phyloP scores from a whole-genome alignment of 306 rosid species.

The Quercus variabilis region DNA sequence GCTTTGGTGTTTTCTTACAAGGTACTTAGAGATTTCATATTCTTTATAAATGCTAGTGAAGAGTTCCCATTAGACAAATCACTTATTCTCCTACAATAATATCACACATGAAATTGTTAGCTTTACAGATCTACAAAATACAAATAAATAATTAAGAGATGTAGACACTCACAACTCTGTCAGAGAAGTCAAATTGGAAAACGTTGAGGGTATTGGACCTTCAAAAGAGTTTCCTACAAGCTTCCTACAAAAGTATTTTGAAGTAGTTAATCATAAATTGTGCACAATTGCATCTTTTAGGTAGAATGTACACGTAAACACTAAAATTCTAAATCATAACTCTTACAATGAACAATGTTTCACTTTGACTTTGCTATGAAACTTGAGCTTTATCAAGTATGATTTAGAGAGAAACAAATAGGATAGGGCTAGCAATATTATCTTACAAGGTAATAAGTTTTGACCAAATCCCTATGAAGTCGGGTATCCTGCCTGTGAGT shows the following conservation, averaged over 20 bases:
- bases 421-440: neutral
- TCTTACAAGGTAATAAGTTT: slow-evolving; percentile 65
- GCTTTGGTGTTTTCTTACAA: neutral
- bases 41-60: slow-evolving; percentile 55
- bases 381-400: neutral
- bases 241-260: slow-evolving; percentile 46
- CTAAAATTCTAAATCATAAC: too few relatives aligned
- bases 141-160: neutral
- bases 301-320: too few relatives aligned
- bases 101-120: slow-evolving; percentile 23
- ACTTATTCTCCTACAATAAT: slow-evolving; percentile 50
- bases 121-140: neutral
- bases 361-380: neutral
- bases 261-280: neutral
- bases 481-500: slow-evolving; percentile 57
- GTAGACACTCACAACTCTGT: slow-evolving; percentile 54
- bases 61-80: slow-evolving; percentile 69
- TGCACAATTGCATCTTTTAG: too few relatives aligned
- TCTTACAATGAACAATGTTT: neutral
- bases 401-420: neutral
- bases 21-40: slow-evolving; percentile 46
- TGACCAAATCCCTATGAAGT: slow-evolving; percentile 71
- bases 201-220: slow-evolving; percentile 64
- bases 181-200: slow-evolving; percentile 68
- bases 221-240: slow-evolving; percentile 77